Percentiles rank a stretch among this genome's conserved stretches.
phyloP scores from a whole-genome alignment of 177 flowering plant species.

The Vitis hybrid region DNA sequence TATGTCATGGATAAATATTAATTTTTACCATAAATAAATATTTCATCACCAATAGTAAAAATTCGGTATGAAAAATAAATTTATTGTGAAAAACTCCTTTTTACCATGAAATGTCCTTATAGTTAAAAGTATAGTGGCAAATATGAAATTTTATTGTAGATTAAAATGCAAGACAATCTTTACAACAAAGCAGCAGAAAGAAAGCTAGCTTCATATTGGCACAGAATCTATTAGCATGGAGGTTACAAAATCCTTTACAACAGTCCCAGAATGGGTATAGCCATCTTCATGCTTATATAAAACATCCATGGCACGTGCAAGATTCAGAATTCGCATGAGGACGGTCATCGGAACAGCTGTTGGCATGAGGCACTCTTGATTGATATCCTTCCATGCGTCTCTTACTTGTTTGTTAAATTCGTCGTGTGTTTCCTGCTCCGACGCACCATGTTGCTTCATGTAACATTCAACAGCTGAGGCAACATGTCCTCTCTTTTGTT shows the following conservation, averaged over 20 bases:
- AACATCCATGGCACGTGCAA: constrained; percentile 24
- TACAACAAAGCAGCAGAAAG: not conserved
- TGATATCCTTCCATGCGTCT: constrained; percentile 32
- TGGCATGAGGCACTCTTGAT: constrained; percentile 15
- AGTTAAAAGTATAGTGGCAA: too few species aligned
- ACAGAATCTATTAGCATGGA: constrained; percentile 14
- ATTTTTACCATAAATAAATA: too few species aligned
- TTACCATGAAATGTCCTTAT: too few species aligned
- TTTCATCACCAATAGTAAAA: too few species aligned
- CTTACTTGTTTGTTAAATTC: constrained; percentile 9
- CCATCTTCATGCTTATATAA: constrained; percentile 28
- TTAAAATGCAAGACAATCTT: not conserved
- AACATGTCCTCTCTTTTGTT: too few species aligned
- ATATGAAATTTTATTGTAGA: too few species aligned
- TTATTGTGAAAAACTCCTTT: too few species aligned
- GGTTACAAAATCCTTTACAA: constrained; percentile 2
- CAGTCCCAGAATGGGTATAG: constrained; percentile 16
- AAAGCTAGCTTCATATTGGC: not conserved
- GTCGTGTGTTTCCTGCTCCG: too few species aligned
- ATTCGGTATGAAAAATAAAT: too few species aligned
- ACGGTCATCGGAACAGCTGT: constrained; percentile 13
- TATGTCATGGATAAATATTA: too few species aligned
- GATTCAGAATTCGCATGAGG: constrained; percentile 20
- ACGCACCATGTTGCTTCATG: too few species aligned
- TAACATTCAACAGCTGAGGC: too few species aligned